A percentile compares a stretch with the other conserved stretches of the same genome.
Evolutionary conservation across 2,329 filamentous ascomycete species (phyloP).

Genomic region (Xylariaceae sp.): DNA sequence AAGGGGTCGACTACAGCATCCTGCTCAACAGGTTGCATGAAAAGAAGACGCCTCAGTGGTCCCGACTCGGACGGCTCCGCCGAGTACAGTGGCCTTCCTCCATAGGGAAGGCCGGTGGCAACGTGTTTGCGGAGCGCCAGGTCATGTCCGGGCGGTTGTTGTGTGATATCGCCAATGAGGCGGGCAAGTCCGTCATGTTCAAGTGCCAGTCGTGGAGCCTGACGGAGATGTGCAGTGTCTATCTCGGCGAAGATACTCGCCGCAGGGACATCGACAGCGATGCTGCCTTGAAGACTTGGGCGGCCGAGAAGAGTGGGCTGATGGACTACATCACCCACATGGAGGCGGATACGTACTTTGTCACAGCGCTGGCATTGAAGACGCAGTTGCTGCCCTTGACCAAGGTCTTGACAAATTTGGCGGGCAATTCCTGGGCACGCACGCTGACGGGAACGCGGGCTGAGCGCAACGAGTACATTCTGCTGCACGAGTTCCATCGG

Average conservation of each 20-base stretch:
- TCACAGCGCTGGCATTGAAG: conserved; percentile 81
- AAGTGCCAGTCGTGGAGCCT: conserved; percentile 98
- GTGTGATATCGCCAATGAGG: conserved; percentile 92
- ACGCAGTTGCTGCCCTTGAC: conserved; percentile 91
- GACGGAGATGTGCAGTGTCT: conserved; percentile 94
- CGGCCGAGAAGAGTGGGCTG: conserved; percentile 72
- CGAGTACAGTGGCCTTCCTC: conserved; percentile 80
- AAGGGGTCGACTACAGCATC: conserved; percentile 93
- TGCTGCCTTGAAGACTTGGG: conserved; percentile 79
- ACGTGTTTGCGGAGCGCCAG: conserved; percentile 89
- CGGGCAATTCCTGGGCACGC: conserved; percentile 96
- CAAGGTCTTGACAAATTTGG: conserved; percentile 91
- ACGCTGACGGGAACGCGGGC: conserved; percentile 93
- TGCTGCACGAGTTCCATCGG: conserved; percentile 91
- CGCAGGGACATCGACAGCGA: conserved; percentile 88
- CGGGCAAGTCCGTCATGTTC: conserved; percentile 93
- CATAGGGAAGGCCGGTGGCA: conserved; percentile 78
- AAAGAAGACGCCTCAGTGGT: conserved; percentile 91
- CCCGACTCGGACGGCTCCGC: conserved; percentile 81
- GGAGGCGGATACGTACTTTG: conserved; percentile 92
- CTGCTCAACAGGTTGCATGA: conserved; percentile 81
- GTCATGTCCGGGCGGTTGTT: conserved; percentile 82
- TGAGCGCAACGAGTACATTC: conserved; percentile 98
- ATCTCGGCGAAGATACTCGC: conserved; percentile 65
- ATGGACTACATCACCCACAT: conserved; percentile 93